Conservation (phyloP, 2,329 filamentous ascomycete species). For the Byssochlamys sp. region DNA sequence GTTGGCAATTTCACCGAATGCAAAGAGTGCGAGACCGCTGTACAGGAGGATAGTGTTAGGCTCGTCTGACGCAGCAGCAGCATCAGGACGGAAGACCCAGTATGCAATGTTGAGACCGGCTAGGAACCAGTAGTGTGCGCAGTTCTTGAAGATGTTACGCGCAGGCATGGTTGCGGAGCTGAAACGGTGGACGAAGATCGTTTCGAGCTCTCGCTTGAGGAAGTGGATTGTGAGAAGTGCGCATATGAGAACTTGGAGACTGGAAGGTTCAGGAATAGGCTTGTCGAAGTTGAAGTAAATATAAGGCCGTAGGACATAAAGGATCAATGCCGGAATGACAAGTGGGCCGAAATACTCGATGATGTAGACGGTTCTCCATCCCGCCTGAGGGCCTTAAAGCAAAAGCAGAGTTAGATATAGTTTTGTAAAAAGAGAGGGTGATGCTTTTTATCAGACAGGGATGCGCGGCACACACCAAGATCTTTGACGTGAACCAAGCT, state of each 20-base stretch:
- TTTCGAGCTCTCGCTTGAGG: constrained; percentile 89
- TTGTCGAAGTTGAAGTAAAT: constrained; percentile 51
- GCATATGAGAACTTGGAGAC: constrained; percentile 62
- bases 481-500: constrained; percentile 78
- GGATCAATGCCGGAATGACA: constrained; percentile 67
- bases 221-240: constrained; percentile 73
- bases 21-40: constrained; percentile 60
- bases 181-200: constrained; percentile 89
- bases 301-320: constrained; percentile 61
- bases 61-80: constrained; percentile 50
- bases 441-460: background rate
- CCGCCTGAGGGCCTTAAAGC: constrained; percentile 66
- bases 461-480: constrained; percentile 53
- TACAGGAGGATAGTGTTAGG: constrained; percentile 51
- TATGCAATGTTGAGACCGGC: constrained; percentile 72
- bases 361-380: constrained; percentile 87
- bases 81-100: constrained; percentile 71
- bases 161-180: constrained; percentile 88
- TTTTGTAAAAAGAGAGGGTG: background rate
- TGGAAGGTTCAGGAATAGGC: constrained; percentile 47
- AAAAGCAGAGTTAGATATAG: background rate
- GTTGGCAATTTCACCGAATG: constrained; percentile 72
- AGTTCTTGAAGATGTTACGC: constrained; percentile 88
- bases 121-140: constrained; percentile 82
- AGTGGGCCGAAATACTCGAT: constrained; percentile 91